Conservation (phyloP, 2,329 filamentous ascomycete genomes). For the Zelopaecilomyces penicillatus region DNA sequence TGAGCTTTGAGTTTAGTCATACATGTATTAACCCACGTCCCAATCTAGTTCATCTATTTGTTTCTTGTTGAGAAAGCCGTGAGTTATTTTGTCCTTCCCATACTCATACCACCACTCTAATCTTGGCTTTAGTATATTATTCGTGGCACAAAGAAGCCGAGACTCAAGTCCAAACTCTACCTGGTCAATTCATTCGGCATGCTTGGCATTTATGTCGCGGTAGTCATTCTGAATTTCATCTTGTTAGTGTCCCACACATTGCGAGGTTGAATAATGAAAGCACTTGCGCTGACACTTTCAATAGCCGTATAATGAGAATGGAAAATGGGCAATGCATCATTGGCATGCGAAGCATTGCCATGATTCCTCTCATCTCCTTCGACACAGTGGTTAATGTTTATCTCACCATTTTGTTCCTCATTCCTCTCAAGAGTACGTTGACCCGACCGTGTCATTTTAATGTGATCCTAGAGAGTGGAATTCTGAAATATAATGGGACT, state of each 20-base stretch:
- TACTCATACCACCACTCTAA: background rate
- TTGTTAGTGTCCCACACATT: constrained; percentile 35
- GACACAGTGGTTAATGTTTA: constrained; percentile 56
- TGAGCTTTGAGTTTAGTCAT: no score
- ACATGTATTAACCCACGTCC: no score
- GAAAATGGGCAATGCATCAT: constrained; percentile 50
- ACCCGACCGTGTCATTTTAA: background rate
- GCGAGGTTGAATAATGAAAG: background rate
- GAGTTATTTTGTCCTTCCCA: constrained; percentile 15
- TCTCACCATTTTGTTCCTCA: constrained; percentile 53
- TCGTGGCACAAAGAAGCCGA: constrained; percentile 39
- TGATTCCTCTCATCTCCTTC: constrained; percentile 54
- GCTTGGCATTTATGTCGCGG: constrained; percentile 34
- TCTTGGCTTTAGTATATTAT: constrained; percentile 42
- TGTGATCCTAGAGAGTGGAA: no score
- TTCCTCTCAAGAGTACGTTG: constrained; percentile 46
- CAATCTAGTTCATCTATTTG: constrained; percentile 46
- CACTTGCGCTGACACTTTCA: background rate
- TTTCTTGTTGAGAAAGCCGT: constrained; percentile 58
- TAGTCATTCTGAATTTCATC: constrained; percentile 51
- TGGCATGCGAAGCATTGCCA: constrained; percentile 49
- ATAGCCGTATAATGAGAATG: constrained; percentile 48
- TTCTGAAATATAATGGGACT: no score
- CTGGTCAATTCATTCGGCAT: constrained; percentile 54
- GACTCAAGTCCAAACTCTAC: constrained; percentile 50